Evolutionary conservation across 2,329 filamentous ascomycete genomes (phyloP), one percentile per base, ranked within the genome.

Genomic region (Aspergillus brunneoviolaceus): DNA sequence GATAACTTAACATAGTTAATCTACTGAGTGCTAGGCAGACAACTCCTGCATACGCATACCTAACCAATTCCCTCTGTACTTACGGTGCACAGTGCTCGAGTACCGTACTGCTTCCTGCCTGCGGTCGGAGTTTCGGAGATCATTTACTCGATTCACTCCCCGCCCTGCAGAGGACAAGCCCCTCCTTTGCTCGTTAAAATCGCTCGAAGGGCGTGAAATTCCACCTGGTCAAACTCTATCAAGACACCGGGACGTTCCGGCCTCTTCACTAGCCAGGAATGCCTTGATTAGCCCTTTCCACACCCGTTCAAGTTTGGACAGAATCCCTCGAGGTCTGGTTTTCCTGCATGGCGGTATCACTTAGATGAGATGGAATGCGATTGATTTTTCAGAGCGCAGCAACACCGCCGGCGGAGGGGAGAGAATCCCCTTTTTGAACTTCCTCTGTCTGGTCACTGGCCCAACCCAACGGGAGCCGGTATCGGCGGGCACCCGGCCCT

Each of bases 81-180:
- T 4, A 5, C 23, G 23, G 23, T 23, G 23, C 33, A 16, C 33
- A 35, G 33, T 35, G 16, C 23, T 23, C 23, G 23, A 23, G 11
- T 35, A 12, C 33, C 5, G 11, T 35, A 12, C 33, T 16, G 3
- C 27, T 29, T 29, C 27, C 27, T 29, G 9, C 27, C 27, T 45
- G 14, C 6, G 19, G 51, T 39, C 51, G 31, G 51, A 39, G n/a
- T 29, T 27, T 23, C 53, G 53, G 42, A 55, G 53, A 56, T 39
- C 64, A 67, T 25, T 55, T 62, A 53, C 70, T 69, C 48, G 64
- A 65, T 70, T 66, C 45, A 60, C 59, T 70, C 68, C 68, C 69
- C 69, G 69, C 67, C 42, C 50, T 62, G 51, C 57, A 31, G 39
- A 45, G 7, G 16, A 5, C 6, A 19, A n/a, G 53, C 53, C 53